phyloP scores from a whole-genome alignment of 1,284 basidiomycete genomes.

The Cutaneotrichosporon cutaneum region DNA sequence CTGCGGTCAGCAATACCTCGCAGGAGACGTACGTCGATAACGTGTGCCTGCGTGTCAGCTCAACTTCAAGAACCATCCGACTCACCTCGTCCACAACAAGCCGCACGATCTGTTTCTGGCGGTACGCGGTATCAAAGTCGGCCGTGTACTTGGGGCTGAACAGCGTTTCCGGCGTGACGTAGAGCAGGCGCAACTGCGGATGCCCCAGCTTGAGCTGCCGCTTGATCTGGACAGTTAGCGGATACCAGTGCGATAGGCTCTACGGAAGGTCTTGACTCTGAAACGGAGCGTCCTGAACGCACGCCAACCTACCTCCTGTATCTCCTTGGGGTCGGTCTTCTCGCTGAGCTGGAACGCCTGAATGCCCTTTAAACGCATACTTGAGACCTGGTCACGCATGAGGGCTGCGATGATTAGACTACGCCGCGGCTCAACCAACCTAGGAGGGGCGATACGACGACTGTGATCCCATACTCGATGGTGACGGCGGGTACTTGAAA shows the following conservation, averaged over 20 bases:
- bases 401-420: slow-evolving; percentile 58
- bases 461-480: slow-evolving; percentile 67
- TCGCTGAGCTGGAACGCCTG: slow-evolving; percentile 66
- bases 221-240: slow-evolving; percentile 57
- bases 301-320: slow-evolving; percentile 56
- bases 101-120: slow-evolving; percentile 62
- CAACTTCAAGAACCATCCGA: background rate
- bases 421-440: slow-evolving; percentile 60
- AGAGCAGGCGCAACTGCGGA: slow-evolving; percentile 66
- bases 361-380: slow-evolving; percentile 61
- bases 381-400: slow-evolving; percentile 80
- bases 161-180: slow-evolving; percentile 76
- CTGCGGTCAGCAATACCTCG: background rate
- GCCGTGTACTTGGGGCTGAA: slow-evolving; percentile 60
- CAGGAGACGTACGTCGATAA: slow-evolving; percentile 60
- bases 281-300: background rate
- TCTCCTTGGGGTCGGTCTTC: slow-evolving; percentile 61
- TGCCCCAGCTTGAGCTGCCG: slow-evolving; percentile 63
- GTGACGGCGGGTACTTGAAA: slow-evolving; percentile 81
- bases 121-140: slow-evolving; percentile 59
- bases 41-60: slow-evolving; percentile 63
- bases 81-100: slow-evolving; percentile 77
- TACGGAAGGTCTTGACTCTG: too few species aligned
- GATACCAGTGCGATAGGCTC: too few species aligned
- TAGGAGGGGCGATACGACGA: slow-evolving; percentile 75